Conservation (phyloP, 2,329 filamentous ascomycete genomes). For the Aspergillus amoenus region DNA sequence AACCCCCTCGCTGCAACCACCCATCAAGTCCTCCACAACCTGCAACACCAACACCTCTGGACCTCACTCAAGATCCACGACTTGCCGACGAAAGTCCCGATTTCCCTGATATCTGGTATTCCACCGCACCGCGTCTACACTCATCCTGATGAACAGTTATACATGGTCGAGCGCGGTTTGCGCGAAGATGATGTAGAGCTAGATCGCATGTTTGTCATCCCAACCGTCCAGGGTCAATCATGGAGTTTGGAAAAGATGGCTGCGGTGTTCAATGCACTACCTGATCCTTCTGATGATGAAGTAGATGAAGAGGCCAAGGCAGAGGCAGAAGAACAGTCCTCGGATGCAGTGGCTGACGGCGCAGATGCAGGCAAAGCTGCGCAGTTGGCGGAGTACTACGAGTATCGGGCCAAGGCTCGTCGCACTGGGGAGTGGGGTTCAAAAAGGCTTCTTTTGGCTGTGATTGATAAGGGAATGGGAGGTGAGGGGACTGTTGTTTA, state of each 20-base stretch:
- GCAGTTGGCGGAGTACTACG: conserved; percentile 33
- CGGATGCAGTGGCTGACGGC: neutral
- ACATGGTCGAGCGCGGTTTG: conserved; percentile 54
- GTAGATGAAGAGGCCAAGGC: conserved; percentile 7
- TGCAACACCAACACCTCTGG: conserved; percentile 64
- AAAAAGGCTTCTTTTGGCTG: conserved; percentile 59
- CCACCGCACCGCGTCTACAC: conserved; percentile 61
- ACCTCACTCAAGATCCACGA: conserved; percentile 55
- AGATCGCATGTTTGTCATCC: conserved; percentile 61
- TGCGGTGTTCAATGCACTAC: conserved; percentile 57
- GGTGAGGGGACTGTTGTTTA: conserved; percentile 64
- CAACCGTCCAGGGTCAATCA: conserved; percentile 57
- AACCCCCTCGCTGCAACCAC: conserved; percentile 48
- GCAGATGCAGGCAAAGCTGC: conserved; percentile 26
- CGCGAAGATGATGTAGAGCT: conserved; percentile 47
- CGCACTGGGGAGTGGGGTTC: conserved; percentile 42
- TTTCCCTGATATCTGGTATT: conserved; percentile 59
- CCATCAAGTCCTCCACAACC: conserved; percentile 62
- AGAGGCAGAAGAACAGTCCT: conserved; percentile 9
- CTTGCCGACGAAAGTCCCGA: conserved; percentile 22
- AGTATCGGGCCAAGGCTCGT: conserved; percentile 24
- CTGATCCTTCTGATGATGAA: conserved; percentile 20
- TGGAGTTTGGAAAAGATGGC: conserved; percentile 59
- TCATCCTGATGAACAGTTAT: conserved; percentile 65
- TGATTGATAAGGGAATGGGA: conserved; percentile 50